A percentile compares a stretch with the other conserved stretches of the same genome.
phyloP scores from a whole-genome alignment of 306 rosid species.

The Cucumis melo region DNA sequence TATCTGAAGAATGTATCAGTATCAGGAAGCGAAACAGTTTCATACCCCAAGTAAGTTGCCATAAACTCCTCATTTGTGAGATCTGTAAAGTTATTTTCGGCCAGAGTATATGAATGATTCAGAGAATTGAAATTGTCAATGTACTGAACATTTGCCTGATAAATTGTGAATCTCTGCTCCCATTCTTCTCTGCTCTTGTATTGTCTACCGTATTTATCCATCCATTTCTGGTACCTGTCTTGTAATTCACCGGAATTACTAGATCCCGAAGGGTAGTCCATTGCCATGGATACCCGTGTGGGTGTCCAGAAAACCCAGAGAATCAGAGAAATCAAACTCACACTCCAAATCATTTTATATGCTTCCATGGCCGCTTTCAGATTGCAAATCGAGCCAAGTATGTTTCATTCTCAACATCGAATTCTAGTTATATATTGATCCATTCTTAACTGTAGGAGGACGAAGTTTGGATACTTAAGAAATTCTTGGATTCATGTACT shows the following conservation, averaged over 20 bases:
- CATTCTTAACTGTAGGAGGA: constrained; percentile 7
- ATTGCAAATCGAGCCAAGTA: not conserved
- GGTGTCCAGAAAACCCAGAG: constrained; percentile 22
- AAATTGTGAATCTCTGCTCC: constrained; percentile 37
- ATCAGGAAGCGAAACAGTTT: not conserved
- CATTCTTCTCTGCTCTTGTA: constrained; percentile 31
- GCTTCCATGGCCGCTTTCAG: constrained; percentile 23
- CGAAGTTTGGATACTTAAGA: not conserved
- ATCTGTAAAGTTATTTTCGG: constrained; percentile 56
- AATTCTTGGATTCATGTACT: constrained; percentile 18
- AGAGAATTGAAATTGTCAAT: constrained; percentile 37
- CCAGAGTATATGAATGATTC: constrained; percentile 42
- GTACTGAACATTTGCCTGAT: constrained; percentile 33
- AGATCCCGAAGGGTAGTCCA: constrained; percentile 1
- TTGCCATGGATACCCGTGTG: constrained; percentile 13
- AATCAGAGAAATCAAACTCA: constrained; percentile 19
- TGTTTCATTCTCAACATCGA: not conserved
- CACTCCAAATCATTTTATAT: constrained; percentile 7
- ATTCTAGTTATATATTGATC: not conserved
- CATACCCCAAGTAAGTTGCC: constrained; percentile 24
- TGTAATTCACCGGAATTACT: constrained; percentile 15
- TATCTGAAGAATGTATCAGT: constrained; percentile 21
- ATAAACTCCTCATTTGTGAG: constrained; percentile 44
- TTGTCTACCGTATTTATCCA: constrained; percentile 14
- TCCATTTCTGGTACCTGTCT: constrained; percentile 45